A percentile compares a stretch with the other conserved stretches of the same genome.
These are phyloP conservation scores for Cenococcum geophilum DNA, from an alignment of 495 filamentous ascomycete genomes.

Conservation along the genomic window DNA sequence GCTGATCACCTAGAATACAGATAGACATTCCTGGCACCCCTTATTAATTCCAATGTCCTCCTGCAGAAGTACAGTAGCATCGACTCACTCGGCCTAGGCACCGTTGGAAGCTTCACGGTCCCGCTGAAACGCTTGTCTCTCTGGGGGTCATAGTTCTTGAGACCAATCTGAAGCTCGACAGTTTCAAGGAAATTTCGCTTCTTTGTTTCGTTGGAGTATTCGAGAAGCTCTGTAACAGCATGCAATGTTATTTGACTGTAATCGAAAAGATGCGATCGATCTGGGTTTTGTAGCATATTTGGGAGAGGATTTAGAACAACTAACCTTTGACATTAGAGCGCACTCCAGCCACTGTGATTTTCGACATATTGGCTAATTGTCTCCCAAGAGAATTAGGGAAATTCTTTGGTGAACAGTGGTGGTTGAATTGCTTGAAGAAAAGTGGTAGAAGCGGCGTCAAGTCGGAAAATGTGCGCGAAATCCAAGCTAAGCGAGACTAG, in stretches of 20 bases:
- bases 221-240: slow-evolving; percentile 55
- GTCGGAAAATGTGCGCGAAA: background rate
- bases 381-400: slow-evolving; percentile 52
- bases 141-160: slow-evolving; percentile 99
- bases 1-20: slow-evolving; percentile 96
- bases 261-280: background rate
- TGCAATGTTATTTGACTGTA: background rate
- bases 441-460: background rate
- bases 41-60: too few relatives aligned
- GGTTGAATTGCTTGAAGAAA: background rate
- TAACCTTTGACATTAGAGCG: slow-evolving; percentile 72
- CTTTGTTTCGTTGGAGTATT: slow-evolving; percentile 94
- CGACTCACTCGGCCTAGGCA: slow-evolving; percentile 62
- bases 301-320: background rate
- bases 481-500: background rate
- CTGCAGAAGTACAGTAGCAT: too few relatives aligned
- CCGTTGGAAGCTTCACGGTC: slow-evolving; percentile 85
- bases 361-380: slow-evolving; percentile 50
- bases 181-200: slow-evolving; percentile 99
- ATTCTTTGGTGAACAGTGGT: slow-evolving; percentile 22
- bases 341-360: slow-evolving; percentile 73
- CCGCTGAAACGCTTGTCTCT: slow-evolving; percentile 99
- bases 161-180: slow-evolving; percentile 91
- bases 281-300: background rate
- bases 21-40: slow-evolving; percentile 63